Conservation (phyloP, 768 basidiomycete species). For the Tylopilus balloui region DNA sequence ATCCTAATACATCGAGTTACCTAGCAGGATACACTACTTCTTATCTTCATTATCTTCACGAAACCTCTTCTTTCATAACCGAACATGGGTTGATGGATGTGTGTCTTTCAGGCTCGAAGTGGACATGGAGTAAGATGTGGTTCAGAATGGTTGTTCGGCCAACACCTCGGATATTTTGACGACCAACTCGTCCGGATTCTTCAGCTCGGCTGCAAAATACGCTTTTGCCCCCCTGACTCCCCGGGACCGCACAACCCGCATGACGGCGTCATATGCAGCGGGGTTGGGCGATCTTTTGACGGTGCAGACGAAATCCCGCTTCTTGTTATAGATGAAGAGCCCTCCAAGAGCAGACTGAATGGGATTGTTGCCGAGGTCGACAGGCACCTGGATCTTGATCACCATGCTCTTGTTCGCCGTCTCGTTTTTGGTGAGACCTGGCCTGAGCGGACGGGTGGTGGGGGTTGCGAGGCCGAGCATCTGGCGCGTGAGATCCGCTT, state of each 20-base stretch:
- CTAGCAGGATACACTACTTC: background rate
- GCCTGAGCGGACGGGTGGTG: conserved; percentile 15
- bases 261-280: conserved; percentile 40
- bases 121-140: background rate
- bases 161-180: conserved; percentile 49
- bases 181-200: conserved; percentile 41
- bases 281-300: conserved; percentile 32
- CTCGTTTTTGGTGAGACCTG: conserved; percentile 19
- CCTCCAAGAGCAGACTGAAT: conserved; percentile 14
- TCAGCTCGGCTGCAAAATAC: conserved; percentile 53
- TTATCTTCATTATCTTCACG: background rate
- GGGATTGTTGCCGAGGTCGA: conserved; percentile 7
- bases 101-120: background rate
- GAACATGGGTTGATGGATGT: background rate
- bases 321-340: conserved; percentile 49
- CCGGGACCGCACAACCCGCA: conserved; percentile 36
- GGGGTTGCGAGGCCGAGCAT: conserved; percentile 27
- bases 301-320: conserved; percentile 48
- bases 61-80: background rate
- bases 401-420: conserved; percentile 38
- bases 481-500: conserved; percentile 29
- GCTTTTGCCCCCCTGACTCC: conserved; percentile 45
- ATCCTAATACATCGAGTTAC: background rate
- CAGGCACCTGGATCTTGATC: conserved; percentile 53
- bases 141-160: conserved; percentile 53